These are phyloP conservation scores for Picochlorum sp. DNA, from an alignment of 139 green algal species.

Conservation along the genomic window DNA sequence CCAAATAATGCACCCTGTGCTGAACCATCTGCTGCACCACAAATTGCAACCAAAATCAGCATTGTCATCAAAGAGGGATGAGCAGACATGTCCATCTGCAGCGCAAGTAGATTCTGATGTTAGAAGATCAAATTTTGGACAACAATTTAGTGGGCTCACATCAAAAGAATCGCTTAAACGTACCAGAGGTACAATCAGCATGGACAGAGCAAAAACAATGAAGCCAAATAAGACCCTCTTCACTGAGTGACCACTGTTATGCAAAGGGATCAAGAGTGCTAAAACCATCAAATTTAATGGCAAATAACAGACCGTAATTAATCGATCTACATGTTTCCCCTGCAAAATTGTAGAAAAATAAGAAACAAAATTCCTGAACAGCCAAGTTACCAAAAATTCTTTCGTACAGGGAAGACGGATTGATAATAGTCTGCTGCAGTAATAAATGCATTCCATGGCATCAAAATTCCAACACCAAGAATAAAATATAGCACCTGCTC, in stretches of 20 bases:
- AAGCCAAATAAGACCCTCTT: conserved; percentile 38
- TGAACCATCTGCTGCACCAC: conserved; percentile 48
- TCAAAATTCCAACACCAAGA: conserved; percentile 35
- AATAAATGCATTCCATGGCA: conserved; percentile 71
- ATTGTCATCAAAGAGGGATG: conserved; percentile 12
- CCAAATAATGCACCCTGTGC: conserved; percentile 64
- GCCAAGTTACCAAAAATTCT: not conserved
- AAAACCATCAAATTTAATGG: conserved; percentile 41
- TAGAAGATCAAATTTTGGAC: not conserved
- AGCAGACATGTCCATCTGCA: conserved; percentile 1
- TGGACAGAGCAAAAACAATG: conserved; percentile 22
- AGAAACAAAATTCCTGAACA: not conserved
- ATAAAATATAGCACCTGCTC: not conserved
- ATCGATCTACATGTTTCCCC: conserved; percentile 53
- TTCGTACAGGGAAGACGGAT: conserved; percentile 2
- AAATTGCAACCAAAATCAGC: conserved; percentile 36
- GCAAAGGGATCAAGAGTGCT: conserved; percentile 13
- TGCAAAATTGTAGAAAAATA: conserved; percentile 4
- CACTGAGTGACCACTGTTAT: not conserved
- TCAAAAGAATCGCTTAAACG: not conserved
- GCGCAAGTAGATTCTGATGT: not conserved
- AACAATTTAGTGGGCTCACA: not conserved
- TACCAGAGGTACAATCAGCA: not conserved
- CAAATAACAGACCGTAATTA: conserved; percentile 61
- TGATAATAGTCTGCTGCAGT: conserved; percentile 46